Base-by-base conservation (phyloP, 2,329 filamentous ascomycete species). In the Aspergillus pseudoterreus region DNA sequence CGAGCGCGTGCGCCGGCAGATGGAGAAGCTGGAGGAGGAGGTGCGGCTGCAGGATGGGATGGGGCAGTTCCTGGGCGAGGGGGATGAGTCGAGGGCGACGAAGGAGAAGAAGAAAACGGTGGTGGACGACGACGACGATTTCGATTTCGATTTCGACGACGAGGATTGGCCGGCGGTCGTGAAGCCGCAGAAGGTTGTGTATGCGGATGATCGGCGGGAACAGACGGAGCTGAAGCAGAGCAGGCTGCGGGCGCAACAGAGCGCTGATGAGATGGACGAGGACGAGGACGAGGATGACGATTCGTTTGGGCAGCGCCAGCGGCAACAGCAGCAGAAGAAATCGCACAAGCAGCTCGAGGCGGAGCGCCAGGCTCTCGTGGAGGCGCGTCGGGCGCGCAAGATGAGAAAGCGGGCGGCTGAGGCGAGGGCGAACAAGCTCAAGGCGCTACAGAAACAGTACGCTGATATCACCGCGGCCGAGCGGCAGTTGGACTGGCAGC, bases 401-500 rank as follows among this genome's bases (percentile, higher is more conserved):
- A 70, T 75, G 54, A 76, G 78, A 53, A 76, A 75, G 61, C 71
- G 75, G 43, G 72, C 75, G 6, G 71, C 77, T 11, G 75, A 81
- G 57, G 70, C 73, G 33, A 73, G 78, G 39, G 64, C 72, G 39
- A 73, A 71, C 51, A 79, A 78, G 60, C 60, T 86, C 32, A 71
- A 77, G 36, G 76, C 75, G 2, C 62, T 85, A 50, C 76, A 75
- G 63, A 76, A 77, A 52, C 76, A 82, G 47, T 78, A 83, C 59
- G 69, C 71, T 19, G 77, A 83, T 58, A 75, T 86, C 15, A 69
- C 74, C 27, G 72, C 74, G 3, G 83, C 82, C 0, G 76, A 84
- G 56, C 71, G 77, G 21, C 78, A 81, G 60, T 66, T 86, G 19
- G 82, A 84, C 41, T 66, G 77, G 56, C 83, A 86, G 65, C 74